phyloP scores from a whole-genome alignment of 2,329 filamentous ascomycete genomes.

The Penicillium sp. region DNA sequence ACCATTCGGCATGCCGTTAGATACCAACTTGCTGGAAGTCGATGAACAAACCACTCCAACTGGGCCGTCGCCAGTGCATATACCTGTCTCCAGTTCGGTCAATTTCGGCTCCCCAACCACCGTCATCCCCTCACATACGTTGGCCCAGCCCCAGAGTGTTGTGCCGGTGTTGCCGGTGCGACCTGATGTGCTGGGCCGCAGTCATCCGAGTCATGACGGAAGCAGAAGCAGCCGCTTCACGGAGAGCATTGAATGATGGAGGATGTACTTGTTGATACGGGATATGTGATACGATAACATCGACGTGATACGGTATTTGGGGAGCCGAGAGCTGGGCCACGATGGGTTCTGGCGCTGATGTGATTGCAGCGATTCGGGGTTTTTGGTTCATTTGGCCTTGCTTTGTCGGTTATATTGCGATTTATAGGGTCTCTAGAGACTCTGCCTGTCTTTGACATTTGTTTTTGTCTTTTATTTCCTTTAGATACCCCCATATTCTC shows the following conservation, averaged over 20 bases:
- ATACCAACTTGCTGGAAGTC: constrained; percentile 29
- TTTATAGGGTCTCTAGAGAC: not conserved
- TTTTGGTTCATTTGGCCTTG: not conserved
- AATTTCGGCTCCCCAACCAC: constrained; percentile 23
- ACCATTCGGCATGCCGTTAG: constrained; percentile 30
- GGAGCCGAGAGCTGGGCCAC: constrained; percentile 3
- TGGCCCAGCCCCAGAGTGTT: constrained; percentile 25
- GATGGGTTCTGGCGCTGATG: constrained; percentile 5
- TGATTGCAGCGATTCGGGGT: constrained; percentile 1
- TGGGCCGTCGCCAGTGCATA: constrained; percentile 42
- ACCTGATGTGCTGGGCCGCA: constrained; percentile 41
- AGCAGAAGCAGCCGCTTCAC: constrained; percentile 45
- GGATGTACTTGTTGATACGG: constrained; percentile 7
- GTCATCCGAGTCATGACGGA: constrained; percentile 40
- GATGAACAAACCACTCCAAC: constrained; percentile 33
- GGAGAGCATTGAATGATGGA: constrained; percentile 30
- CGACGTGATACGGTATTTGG: constrained; percentile 12
- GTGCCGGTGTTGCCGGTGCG: constrained; percentile 25
- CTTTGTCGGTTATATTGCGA: not conserved
- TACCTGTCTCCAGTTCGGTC: constrained; percentile 38
- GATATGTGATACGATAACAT: constrained; percentile 21
- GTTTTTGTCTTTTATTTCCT: constrained; percentile 6
- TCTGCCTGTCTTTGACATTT: constrained; percentile 5
- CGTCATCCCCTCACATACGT: constrained; percentile 23
- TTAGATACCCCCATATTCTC: constrained; percentile 18